phyloP scores from a whole-genome alignment of 108 stramenopile genomes.

The Nitzschia sp. region DNA sequence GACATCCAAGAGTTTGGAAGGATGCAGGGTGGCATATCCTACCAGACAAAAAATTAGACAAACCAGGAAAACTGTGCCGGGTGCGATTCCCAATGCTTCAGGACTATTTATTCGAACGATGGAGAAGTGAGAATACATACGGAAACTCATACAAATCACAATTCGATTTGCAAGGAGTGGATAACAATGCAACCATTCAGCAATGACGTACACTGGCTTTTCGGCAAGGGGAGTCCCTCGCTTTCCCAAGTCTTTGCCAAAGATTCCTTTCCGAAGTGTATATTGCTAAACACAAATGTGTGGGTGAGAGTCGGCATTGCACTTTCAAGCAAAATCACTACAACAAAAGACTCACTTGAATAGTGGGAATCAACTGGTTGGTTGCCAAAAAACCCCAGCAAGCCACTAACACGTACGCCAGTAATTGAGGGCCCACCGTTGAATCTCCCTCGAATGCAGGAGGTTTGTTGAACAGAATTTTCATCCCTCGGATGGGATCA shows the following conservation, averaged over 20 bases:
- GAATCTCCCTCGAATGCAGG: slow-evolving; percentile 4
- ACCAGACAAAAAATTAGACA: slow-evolving; percentile 87
- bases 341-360: slow-evolving; percentile 33
- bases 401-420: slow-evolving; percentile 47
- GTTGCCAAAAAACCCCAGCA: slow-evolving; percentile 45
- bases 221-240: slow-evolving; percentile 67
- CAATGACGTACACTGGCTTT: slow-evolving; percentile 41
- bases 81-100: slow-evolving; percentile 93
- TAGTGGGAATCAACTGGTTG: slow-evolving; percentile 47
- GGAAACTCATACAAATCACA: neutral
- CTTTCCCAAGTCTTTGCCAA: slow-evolving; percentile 86
- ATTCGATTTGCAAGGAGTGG: neutral
- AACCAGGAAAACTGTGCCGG: slow-evolving; percentile 88
- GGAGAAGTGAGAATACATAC: neutral
- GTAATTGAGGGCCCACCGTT: slow-evolving; percentile 48
- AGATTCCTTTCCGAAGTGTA: slow-evolving; percentile 75
- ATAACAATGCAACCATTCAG: neutral
- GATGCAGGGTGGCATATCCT: slow-evolving; percentile 79
- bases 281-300: slow-evolving; percentile 34
- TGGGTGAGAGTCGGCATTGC: neutral
- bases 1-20: slow-evolving; percentile 63
- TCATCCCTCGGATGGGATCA: slow-evolving; percentile 15
- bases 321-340: neutral
- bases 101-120: slow-evolving; percentile 49
- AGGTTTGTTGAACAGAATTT: neutral